Evolutionary conservation across 805 yeast genomes (phyloP).

Genomic region (Ogataea ganodermae): DNA sequence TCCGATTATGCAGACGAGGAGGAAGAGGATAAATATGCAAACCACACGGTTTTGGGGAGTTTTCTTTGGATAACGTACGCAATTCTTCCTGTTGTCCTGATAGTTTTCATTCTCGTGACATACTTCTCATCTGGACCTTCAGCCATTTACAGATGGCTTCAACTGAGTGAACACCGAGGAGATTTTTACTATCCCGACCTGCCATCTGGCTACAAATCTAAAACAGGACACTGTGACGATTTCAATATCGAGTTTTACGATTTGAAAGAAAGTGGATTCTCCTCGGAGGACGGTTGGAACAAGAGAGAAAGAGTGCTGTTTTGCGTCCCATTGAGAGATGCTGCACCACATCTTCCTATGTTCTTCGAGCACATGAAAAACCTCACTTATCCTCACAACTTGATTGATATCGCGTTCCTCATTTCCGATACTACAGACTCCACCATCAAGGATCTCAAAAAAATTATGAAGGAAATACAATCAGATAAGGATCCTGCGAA

Average conservation of each 20-base stretch:
- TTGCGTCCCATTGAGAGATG: slow-evolving; percentile 90
- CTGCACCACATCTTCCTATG: slow-evolving; percentile 86
- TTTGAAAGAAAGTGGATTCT: slow-evolving; percentile 62
- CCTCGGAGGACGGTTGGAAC: slow-evolving; percentile 73
- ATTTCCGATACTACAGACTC: slow-evolving; percentile 89
- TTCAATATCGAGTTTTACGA: slow-evolving; percentile 69
- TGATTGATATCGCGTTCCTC: slow-evolving; percentile 80
- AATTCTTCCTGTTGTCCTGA: slow-evolving; percentile 19
- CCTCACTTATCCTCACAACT: slow-evolving; percentile 83
- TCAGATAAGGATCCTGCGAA: slow-evolving; percentile 55
- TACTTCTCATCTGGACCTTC: slow-evolving; percentile 12
- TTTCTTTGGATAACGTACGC: slow-evolving; percentile 27
- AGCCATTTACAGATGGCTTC: slow-evolving; percentile 6
- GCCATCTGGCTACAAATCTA: slow-evolving; percentile 34
- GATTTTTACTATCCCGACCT: slow-evolving; percentile 37
- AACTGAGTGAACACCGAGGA: slow-evolving; percentile 6
- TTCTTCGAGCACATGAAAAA: slow-evolving; percentile 80
- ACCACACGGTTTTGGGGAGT: slow-evolving; percentile 16
- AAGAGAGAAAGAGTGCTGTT: slow-evolving; percentile 75
- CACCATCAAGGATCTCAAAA: slow-evolving; percentile 68
- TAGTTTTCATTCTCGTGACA: slow-evolving; percentile 15
- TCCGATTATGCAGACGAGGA: slow-evolving; percentile 13
- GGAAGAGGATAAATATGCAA: slow-evolving; percentile 15
- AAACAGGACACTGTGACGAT: slow-evolving; percentile 29
- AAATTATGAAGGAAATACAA: slow-evolving; percentile 64